These are phyloP conservation scores for Saraca asoca DNA, from an alignment of 331 rosid species.

Conservation along the genomic window DNA sequence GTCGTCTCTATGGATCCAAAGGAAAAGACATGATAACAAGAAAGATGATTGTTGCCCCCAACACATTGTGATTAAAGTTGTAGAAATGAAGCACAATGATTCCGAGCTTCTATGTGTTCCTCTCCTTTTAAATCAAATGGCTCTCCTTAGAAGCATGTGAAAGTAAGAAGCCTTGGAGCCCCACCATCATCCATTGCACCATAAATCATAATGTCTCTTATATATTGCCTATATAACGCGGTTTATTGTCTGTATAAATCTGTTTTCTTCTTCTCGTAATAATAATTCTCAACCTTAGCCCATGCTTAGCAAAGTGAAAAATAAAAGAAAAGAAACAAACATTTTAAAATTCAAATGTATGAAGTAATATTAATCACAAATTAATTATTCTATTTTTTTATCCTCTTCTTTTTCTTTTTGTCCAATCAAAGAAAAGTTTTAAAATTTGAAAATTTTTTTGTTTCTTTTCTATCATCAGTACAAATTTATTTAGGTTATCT, in stretches of 20 bases:
- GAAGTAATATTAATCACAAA: no score
- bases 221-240: not conserved
- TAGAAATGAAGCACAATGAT: conserved; percentile 34
- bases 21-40: conserved; percentile 46
- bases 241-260: not conserved
- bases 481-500: not conserved
- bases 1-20: conserved; percentile 55
- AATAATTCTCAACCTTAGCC: not conserved
- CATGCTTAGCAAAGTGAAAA: no score
- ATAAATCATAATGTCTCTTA: conserved; percentile 26
- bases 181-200: conserved; percentile 35
- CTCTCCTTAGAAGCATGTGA: conserved; percentile 47
- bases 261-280: not conserved
- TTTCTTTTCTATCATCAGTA: no score
- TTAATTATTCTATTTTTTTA: no score
- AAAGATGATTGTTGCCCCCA: conserved; percentile 48
- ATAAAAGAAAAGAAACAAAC: no score
- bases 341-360: no score
- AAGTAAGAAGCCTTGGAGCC: conserved; percentile 25
- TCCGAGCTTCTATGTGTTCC: conserved; percentile 30
- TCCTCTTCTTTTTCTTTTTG: no score
- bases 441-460: no score
- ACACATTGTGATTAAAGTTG: conserved; percentile 33
- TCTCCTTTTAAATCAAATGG: conserved; percentile 32
- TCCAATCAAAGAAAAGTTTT: no score